phyloP scores from a whole-genome alignment of 2,329 filamentous ascomycete genomes.

The Ploettnerulaceae sp. region DNA sequence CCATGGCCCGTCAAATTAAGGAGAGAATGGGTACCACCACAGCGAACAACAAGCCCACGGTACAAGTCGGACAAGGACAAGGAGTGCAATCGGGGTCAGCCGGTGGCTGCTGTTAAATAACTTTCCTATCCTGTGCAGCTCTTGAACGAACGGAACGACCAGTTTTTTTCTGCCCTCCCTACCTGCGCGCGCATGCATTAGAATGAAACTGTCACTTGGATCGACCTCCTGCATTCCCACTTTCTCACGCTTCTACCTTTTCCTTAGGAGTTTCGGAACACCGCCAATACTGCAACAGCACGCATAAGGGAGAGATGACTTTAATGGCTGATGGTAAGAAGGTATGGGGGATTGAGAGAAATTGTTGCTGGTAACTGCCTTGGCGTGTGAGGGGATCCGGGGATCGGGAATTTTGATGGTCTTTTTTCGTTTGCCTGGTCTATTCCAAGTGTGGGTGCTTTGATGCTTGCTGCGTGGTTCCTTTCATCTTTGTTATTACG shows the following conservation, averaged over 20 bases:
- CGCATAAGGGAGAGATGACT: conserved; percentile 28
- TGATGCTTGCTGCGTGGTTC: conserved; percentile 21
- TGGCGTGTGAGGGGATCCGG: conserved; percentile 27
- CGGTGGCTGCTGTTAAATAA: conserved; percentile 81
- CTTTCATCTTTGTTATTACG: conserved; percentile 23
- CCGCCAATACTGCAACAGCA: conserved; percentile 25
- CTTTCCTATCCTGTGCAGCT: conserved; percentile 14
- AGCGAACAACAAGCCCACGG: conserved; percentile 94
- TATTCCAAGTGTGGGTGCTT: conserved; percentile 15
- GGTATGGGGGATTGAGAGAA: conserved; percentile 19
- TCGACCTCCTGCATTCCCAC: conserved; percentile 30
- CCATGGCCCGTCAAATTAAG: conserved; percentile 99
- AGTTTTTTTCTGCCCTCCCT: conserved; percentile 26
- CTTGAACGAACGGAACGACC: conserved; percentile 23
- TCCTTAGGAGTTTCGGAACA: conserved; percentile 15
- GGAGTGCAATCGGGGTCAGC: conserved; percentile 84
- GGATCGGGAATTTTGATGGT: conserved; percentile 22
- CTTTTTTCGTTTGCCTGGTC: conserved; percentile 21
- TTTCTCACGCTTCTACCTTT: conserved; percentile 20
- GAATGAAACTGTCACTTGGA: conserved; percentile 31
- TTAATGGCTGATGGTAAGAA: conserved; percentile 31
- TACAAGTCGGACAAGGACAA: conserved; percentile 92
- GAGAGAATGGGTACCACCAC: conserved; percentile 97
- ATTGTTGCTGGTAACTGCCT: conserved; percentile 18
- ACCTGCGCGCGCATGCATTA: conserved; percentile 31